Evolutionary conservation across 768 basidiomycete species (phyloP).

Genomic region (Tulasnella calospora): DNA sequence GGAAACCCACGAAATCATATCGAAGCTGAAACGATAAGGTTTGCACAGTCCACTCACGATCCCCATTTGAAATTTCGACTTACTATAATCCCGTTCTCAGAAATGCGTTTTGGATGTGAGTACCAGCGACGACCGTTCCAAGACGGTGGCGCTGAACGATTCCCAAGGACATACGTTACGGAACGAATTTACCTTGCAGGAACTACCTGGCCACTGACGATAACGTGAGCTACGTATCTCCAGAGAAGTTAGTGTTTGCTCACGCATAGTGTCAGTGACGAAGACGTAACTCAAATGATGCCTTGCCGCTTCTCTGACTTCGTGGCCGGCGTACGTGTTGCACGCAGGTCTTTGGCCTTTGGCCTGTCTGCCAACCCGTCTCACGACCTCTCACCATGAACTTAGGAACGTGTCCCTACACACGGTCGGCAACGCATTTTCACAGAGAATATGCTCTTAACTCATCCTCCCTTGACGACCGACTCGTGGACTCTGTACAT

Average conservation of each 20-base stretch:
- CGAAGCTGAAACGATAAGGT: background rate
- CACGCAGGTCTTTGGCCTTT: background rate
- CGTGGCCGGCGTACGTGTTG: conserved; percentile 12
- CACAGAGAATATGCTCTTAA: conserved; percentile 53
- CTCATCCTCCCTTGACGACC: conserved; percentile 56
- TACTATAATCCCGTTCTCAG: background rate
- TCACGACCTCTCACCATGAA: background rate
- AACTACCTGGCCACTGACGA: background rate
- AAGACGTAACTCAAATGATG: conserved; percentile 17
- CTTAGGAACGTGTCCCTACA: conserved; percentile 10
- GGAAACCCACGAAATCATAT: background rate
- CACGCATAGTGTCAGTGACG: background rate
- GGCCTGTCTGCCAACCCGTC: background rate
- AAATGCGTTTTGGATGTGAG: conserved; percentile 14
- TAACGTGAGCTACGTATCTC: background rate
- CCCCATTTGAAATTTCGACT: background rate
- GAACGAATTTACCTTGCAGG: background rate
- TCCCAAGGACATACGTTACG: background rate
- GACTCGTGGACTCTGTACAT: conserved; percentile 70
- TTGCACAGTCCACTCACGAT: background rate
- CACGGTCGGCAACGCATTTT: conserved; percentile 59
- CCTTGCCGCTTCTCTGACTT: conserved; percentile 12
- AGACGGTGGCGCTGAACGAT: background rate
- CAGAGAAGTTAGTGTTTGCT: background rate
- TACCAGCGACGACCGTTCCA: background rate